phyloP scores from a whole-genome alignment of 495 filamentous ascomycete species.

The Hypoxylon fragiforme region DNA sequence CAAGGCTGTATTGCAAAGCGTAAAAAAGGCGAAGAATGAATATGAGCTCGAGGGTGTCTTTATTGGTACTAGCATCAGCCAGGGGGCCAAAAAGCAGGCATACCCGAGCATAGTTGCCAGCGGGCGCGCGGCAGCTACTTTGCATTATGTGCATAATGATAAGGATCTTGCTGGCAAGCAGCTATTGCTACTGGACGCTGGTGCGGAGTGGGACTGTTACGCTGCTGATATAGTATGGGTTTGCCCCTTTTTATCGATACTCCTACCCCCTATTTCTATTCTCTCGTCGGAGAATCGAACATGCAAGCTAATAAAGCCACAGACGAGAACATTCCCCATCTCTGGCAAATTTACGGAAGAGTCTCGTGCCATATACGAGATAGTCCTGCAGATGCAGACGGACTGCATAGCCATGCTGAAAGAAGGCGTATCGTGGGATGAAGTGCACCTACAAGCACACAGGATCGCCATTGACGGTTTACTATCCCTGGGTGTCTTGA shows the following conservation, averaged over 20 bases:
- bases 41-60: constrained; percentile 81
- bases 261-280: too few species aligned
- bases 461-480: constrained; percentile 80
- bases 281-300: background rate
- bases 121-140: constrained; percentile 76
- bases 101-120: constrained; percentile 84
- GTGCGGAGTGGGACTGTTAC: constrained; percentile 78
- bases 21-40: constrained; percentile 72
- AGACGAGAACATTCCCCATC: constrained; percentile 85
- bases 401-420: constrained; percentile 73
- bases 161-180: constrained; percentile 66
- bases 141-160: constrained; percentile 86
- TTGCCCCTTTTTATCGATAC: background rate
- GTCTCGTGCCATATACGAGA: constrained; percentile 77
- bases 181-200: constrained; percentile 82
- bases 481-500: constrained; percentile 73
- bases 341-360: constrained; percentile 73
- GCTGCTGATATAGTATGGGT: constrained; percentile 73
- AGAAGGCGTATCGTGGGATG: constrained; percentile 81
- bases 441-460: constrained; percentile 78
- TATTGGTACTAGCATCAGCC: constrained; percentile 70
- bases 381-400: constrained; percentile 84
- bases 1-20: constrained; percentile 66
- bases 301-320: constrained; percentile 5
- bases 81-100: constrained; percentile 74